phyloP scores from a whole-genome alignment of 1,139 yeast species.

The Taphrina betulina region DNA sequence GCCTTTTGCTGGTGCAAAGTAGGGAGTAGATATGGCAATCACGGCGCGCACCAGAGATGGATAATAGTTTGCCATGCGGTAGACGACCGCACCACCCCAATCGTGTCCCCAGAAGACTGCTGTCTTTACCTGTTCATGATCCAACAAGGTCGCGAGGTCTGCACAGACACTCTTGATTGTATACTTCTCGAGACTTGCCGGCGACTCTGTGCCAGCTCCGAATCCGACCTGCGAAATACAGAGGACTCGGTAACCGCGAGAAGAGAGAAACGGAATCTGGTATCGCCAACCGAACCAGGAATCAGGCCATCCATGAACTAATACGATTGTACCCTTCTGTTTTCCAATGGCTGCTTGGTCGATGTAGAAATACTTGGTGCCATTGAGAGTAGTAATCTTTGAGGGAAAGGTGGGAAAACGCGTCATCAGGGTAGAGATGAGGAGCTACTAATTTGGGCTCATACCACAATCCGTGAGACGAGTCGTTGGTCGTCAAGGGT shows the following conservation, averaged over 20 bases:
- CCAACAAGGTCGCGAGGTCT: slow-evolving; percentile 10
- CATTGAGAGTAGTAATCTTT: slow-evolving; percentile 16
- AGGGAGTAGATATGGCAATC: slow-evolving; percentile 29
- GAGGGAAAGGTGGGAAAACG: slow-evolving; percentile 5
- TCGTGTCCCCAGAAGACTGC: slow-evolving; percentile 28
- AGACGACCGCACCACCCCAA: slow-evolving; percentile 31
- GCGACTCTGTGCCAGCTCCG: slow-evolving; percentile 23
- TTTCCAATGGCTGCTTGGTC: slow-evolving; percentile 24
- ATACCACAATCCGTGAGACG: too few species aligned
- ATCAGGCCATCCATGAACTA: slow-evolving; percentile 32
- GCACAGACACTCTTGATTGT: slow-evolving; percentile 23
- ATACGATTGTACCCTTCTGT: slow-evolving; percentile 13
- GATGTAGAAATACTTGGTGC: slow-evolving; percentile 24
- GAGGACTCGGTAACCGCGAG: slow-evolving; percentile 16
- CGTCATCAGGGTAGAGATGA: too few species aligned
- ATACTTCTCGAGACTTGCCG: slow-evolving; percentile 11
- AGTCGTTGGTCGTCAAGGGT: too few species aligned
- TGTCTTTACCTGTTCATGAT: not conserved
- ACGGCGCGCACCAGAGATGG: slow-evolving; percentile 21
- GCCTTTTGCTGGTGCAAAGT: slow-evolving; percentile 27
- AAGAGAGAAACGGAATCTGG: slow-evolving; percentile 16
- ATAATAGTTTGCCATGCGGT: slow-evolving; percentile 23
- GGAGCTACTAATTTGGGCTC: too few species aligned
- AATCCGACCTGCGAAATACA: slow-evolving; percentile 30
- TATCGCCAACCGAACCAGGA: slow-evolving; percentile 32